A percentile compares a stretch with the other conserved stretches of the same genome.
phyloP scores from a whole-genome alignment of 2,329 filamentous ascomycete species.

The Salinomyces thailandicus region DNA sequence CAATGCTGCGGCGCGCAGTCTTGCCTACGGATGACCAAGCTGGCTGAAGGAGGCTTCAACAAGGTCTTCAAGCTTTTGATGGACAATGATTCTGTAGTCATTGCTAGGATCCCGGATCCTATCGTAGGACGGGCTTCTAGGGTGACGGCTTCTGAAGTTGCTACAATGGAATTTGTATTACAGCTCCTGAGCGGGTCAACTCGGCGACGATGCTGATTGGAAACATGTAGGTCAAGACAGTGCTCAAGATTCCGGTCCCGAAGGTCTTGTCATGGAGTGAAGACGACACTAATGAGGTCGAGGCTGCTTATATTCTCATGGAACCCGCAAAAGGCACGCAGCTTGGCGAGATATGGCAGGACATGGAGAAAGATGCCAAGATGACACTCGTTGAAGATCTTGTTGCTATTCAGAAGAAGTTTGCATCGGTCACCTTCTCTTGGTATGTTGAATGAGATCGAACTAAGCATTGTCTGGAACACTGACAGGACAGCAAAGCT shows the following conservation, averaged over 20 bases:
- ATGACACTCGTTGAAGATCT: not conserved
- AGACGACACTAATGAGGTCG: not conserved
- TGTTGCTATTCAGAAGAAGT: not conserved
- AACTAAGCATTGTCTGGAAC: too few relatives aligned
- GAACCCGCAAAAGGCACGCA: not conserved
- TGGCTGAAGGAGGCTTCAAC: slow-evolving; percentile 21
- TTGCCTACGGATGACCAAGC: slow-evolving; percentile 28
- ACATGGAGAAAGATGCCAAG: not conserved
- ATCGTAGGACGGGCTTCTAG: not conserved
- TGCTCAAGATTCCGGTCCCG: not conserved
- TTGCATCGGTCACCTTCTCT: not conserved
- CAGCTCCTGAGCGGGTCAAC: too few relatives aligned
- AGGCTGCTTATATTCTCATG: not conserved
- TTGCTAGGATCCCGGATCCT: slow-evolving; percentile 8
- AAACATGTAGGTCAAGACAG: too few relatives aligned
- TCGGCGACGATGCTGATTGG: too few relatives aligned
- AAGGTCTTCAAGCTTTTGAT: slow-evolving; percentile 18
- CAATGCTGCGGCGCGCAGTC: slow-evolving; percentile 20
- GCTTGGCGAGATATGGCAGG: not conserved
- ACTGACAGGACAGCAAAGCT: too few relatives aligned
- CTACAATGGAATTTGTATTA: not conserved
- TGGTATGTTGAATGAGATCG: not conserved
- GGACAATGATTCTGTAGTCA: slow-evolving; percentile 13
- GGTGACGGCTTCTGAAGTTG: not conserved
- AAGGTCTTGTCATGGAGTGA: not conserved